Conservation (phyloP, 345 rosid species). For the Syzygium jambos region DNA sequence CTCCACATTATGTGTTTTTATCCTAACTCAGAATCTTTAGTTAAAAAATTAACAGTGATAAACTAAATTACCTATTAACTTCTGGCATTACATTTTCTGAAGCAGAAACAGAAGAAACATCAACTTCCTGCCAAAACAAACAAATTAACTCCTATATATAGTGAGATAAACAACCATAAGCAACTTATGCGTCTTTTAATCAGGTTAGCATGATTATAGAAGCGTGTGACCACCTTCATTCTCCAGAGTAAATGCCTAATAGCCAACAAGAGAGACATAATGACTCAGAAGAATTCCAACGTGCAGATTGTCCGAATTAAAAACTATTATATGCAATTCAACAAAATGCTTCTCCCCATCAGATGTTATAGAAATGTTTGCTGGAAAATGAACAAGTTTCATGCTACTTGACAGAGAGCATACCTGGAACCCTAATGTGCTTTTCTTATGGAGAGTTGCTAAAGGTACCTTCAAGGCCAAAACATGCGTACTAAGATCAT, state of each 20-base stretch:
- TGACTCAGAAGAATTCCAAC: neutral
- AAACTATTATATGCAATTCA: neutral
- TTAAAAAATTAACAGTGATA: neutral
- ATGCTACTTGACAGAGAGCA: neutral
- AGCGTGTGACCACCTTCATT: neutral
- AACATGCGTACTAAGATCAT: neutral
- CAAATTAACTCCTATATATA: neutral
- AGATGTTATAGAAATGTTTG: neutral
- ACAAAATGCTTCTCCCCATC: neutral
- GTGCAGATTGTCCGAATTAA: neutral
- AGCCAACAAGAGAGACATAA: neutral
- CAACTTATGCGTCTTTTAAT: neutral
- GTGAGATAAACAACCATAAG: neutral
- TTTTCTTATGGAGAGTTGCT: neutral
- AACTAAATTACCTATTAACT: neutral
- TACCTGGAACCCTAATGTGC: neutral
- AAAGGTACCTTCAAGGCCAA: slow-evolving; percentile 1
- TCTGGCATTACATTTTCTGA: neutral
- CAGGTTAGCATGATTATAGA: neutral
- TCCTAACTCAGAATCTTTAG: neutral
- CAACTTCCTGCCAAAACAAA: neutral
- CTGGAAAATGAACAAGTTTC: neutral
- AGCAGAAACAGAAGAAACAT: neutral
- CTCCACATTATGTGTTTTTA: neutral
- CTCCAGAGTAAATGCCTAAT: neutral